These are phyloP conservation scores for Flammula alnicola DNA, from an alignment of 1,284 basidiomycete genomes.

Conservation along the genomic window DNA sequence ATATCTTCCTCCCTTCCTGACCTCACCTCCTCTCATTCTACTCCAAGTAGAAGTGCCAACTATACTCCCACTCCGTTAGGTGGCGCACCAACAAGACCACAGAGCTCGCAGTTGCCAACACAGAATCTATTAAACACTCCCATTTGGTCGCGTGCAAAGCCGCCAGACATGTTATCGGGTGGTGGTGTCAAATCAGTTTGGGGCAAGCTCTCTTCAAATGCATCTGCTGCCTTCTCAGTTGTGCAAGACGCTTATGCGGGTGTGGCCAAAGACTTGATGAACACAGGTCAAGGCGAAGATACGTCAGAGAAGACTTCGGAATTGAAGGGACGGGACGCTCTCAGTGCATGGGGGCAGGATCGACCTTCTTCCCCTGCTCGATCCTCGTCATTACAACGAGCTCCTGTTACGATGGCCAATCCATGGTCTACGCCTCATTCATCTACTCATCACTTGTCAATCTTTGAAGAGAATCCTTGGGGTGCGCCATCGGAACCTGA, in stretches of 20 bases:
- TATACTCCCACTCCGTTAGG: conserved; percentile 43
- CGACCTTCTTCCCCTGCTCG: conserved; percentile 27
- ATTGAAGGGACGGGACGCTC: conserved; percentile 52
- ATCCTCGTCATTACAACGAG: conserved; percentile 25
- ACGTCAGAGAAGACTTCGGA: conserved; percentile 47
- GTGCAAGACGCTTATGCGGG: conserved; percentile 79
- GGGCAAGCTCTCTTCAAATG: conserved; percentile 81
- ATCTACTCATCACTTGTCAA: conserved; percentile 26
- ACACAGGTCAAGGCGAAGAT: conserved; percentile 40
- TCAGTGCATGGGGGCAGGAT: conserved; percentile 53
- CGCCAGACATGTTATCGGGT: conserved; percentile 54
- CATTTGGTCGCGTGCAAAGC: conserved; percentile 40
- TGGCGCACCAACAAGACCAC: conserved; percentile 14
- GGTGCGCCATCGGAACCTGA: conserved; percentile 30
- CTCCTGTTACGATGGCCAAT: conserved; percentile 30
- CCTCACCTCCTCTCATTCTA: conserved; percentile 25
- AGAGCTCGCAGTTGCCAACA: conserved; percentile 4
- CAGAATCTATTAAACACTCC: conserved; percentile 28
- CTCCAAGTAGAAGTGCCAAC: conserved; percentile 45
- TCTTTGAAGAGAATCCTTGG: conserved; percentile 56
- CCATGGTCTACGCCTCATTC: conserved; percentile 38
- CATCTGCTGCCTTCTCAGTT: conserved; percentile 75
- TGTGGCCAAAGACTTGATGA: conserved; percentile 69
- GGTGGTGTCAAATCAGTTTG: conserved; percentile 76
- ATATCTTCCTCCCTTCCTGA: conserved; percentile 36